These are phyloP conservation scores for Dendrocalamus sinicus DNA, from an alignment of 176 grass and related monocot genomes.

Conservation along the genomic window DNA sequence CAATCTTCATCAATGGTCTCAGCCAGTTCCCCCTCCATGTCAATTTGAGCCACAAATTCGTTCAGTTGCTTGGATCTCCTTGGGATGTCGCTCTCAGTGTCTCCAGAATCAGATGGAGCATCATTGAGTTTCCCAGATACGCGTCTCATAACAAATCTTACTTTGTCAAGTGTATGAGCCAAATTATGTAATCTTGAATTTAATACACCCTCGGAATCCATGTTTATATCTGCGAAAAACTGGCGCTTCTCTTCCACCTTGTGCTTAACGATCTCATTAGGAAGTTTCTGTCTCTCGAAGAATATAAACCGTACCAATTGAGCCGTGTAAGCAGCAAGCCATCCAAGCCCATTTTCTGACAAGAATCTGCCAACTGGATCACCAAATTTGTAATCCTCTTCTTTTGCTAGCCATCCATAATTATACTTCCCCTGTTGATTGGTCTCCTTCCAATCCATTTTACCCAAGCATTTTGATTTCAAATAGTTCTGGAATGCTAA, in stretches of 20 bases:
- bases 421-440: too few species aligned
- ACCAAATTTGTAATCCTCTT: too few species aligned
- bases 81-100: constrained; percentile 57
- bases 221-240: constrained; percentile 86
- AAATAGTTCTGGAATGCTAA: too few species aligned
- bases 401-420: too few species aligned
- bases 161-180: constrained; percentile 94
- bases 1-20: too few species aligned
- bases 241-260: constrained; percentile 95
- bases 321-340: constrained; percentile 95
- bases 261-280: constrained; percentile 82
- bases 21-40: too few species aligned
- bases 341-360: constrained; percentile 48
- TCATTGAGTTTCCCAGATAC: constrained; percentile 79
- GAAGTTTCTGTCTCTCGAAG: constrained; percentile 90
- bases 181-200: constrained; percentile 97
- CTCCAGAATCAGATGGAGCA: constrained; percentile 78
- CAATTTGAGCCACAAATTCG: too few species aligned
- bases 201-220: constrained; percentile 86
- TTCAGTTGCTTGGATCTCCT: too few species aligned
- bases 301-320: constrained; percentile 94
- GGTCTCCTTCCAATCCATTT: too few species aligned
- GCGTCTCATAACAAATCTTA: constrained; percentile 87
- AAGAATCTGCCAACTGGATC: too few species aligned
- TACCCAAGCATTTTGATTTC: too few species aligned